Evolutionary conservation across 1,284 basidiomycete genomes (phyloP).

Genomic region (Rhodofomes roseus): DNA sequence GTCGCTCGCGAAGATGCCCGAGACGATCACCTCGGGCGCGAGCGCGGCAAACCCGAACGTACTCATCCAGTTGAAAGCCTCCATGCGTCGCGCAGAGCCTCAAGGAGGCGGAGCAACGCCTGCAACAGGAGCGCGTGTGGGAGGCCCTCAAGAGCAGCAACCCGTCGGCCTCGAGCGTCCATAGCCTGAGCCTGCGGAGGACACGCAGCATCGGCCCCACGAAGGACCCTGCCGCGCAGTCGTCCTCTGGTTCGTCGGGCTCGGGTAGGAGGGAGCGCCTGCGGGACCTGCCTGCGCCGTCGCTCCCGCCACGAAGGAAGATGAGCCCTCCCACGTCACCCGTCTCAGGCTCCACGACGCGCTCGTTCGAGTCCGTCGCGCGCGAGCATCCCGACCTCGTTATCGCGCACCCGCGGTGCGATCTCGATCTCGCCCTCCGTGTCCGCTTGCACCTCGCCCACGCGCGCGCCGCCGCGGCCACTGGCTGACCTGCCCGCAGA

Average conservation of each 20-base stretch:
- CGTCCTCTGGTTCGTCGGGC: slow-evolving; percentile 15
- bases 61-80: slow-evolving; percentile 67
- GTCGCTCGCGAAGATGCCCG: slow-evolving; percentile 14
- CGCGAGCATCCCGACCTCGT: slow-evolving; percentile 27
- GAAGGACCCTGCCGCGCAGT: slow-evolving; percentile 15
- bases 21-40: slow-evolving; percentile 12
- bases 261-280: slow-evolving; percentile 7
- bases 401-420: neutral
- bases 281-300: slow-evolving; percentile 19
- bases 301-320: slow-evolving; percentile 30
- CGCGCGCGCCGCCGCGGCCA: slow-evolving; percentile 20
- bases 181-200: slow-evolving; percentile 7
- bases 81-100: slow-evolving; percentile 63
- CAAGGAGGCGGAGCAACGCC: slow-evolving; percentile 60
- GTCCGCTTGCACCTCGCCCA: slow-evolving; percentile 16
- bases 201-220: slow-evolving; percentile 29
- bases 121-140: slow-evolving; percentile 67
- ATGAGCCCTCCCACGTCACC: slow-evolving; percentile 26
- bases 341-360: slow-evolving; percentile 27
- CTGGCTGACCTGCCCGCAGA: slow-evolving; percentile 25
- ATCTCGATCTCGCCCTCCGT: slow-evolving; percentile 4
- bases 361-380: slow-evolving; percentile 40
- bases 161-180: neutral
- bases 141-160: slow-evolving; percentile 54
- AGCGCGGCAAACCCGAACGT: slow-evolving; percentile 16